Evolutionary conservation across 2,329 filamentous ascomycete genomes (phyloP).

Genomic region (Orbilia blumenaviensis): DNA sequence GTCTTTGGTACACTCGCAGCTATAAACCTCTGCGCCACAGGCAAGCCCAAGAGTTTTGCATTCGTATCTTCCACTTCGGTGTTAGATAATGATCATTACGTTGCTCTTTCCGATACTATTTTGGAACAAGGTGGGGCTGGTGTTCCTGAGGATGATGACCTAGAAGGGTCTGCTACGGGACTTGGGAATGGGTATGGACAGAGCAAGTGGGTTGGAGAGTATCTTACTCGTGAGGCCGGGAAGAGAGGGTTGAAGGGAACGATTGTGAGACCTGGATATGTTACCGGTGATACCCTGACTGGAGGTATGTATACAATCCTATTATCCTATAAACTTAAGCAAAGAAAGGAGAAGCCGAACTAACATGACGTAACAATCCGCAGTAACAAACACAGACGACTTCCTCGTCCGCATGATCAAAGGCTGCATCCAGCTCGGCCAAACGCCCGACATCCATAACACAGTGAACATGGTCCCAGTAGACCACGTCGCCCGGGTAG

Average conservation of each 20-base stretch:
- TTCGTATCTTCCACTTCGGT: slow-evolving; percentile 86
- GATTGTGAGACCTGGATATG: slow-evolving; percentile 84
- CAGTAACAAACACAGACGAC: slow-evolving; percentile 81
- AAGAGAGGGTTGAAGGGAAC: slow-evolving; percentile 77
- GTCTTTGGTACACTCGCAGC: slow-evolving; percentile 82
- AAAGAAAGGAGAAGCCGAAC: background rate
- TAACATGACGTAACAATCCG: slow-evolving; percentile 1
- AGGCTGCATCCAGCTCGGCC: slow-evolving; percentile 81
- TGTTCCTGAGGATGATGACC: slow-evolving; percentile 78
- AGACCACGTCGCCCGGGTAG: slow-evolving; percentile 80
- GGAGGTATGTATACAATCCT: slow-evolving; percentile 66
- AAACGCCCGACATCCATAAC: slow-evolving; percentile 80
- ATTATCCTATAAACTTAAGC: background rate
- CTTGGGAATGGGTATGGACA: slow-evolving; percentile 91
- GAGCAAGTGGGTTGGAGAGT: slow-evolving; percentile 82
- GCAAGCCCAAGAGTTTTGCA: slow-evolving; percentile 79
- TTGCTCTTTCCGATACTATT: slow-evolving; percentile 74
- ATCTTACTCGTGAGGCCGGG: slow-evolving; percentile 80
- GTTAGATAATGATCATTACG: slow-evolving; percentile 83
- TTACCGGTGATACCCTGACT: slow-evolving; percentile 75
- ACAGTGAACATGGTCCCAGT: slow-evolving; percentile 91
- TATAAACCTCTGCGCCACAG: slow-evolving; percentile 77
- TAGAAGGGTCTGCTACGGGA: slow-evolving; percentile 77
- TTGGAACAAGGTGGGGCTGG: slow-evolving; percentile 70
- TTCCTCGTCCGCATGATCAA: slow-evolving; percentile 88